Conservation (phyloP, 352 stramenopile species). For the Pythium sukuiense region DNA sequence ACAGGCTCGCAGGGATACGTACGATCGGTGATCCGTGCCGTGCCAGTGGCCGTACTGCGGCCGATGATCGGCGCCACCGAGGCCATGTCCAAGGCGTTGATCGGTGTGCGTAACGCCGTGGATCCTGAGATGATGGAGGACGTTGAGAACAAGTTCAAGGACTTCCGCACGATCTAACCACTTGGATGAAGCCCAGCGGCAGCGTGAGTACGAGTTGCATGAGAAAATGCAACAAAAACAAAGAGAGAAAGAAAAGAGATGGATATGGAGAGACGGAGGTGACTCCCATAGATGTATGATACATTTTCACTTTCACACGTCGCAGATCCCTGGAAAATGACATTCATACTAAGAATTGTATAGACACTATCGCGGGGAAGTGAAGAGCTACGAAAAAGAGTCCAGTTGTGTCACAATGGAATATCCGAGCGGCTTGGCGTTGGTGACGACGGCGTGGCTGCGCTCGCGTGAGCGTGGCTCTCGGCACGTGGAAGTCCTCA, state of each 20-base stretch:
- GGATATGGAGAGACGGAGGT: conserved; percentile 3
- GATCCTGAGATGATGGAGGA: conserved; percentile 89
- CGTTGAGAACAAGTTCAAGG: conserved; percentile 92
- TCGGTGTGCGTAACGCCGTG: conserved; percentile 85
- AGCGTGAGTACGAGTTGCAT: conserved; percentile 13
- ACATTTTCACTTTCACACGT: conserved; percentile 8
- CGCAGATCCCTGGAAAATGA: conserved; percentile 2
- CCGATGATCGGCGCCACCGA: conserved; percentile 89
- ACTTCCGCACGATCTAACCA: conserved; percentile 54
- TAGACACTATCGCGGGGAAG: conserved; percentile 12
- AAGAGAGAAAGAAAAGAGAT: conserved; percentile 11
- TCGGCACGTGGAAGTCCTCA: conserved; percentile 33
- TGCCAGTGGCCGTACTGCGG: conserved; percentile 79
- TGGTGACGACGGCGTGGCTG: conserved; percentile 48
- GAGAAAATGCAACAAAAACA: not conserved
- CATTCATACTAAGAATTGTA: not conserved
- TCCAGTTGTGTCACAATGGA: not conserved
- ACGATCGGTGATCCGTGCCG: conserved; percentile 84
- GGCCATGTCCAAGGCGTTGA: conserved; percentile 82
- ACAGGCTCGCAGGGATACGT: conserved; percentile 89
- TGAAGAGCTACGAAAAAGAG: not conserved
- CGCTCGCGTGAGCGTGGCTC: not conserved
- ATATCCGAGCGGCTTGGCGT: conserved; percentile 28
- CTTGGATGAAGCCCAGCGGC: not conserved
- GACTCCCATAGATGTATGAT: not conserved